These are phyloP conservation scores for Naegleria lovaniensis DNA, from an alignment of 208 protist species.

Conservation along the genomic window DNA sequence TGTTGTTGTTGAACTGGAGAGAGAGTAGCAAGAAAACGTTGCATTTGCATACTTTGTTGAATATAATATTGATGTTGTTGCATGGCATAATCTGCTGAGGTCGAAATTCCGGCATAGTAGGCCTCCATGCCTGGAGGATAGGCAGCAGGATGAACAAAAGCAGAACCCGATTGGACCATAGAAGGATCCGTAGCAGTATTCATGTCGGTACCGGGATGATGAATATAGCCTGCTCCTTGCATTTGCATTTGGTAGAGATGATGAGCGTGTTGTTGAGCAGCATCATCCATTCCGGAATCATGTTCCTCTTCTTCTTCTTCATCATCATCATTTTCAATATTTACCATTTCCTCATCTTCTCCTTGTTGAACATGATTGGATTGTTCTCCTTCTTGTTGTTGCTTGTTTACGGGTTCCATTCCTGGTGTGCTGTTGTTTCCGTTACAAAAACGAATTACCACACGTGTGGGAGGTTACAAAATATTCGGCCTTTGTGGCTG, in stretches of 20 bases:
- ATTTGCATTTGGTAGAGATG: background rate
- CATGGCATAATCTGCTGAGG: background rate
- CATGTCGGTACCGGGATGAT: background rate
- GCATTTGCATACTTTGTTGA: background rate
- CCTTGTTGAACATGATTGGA: too few species aligned
- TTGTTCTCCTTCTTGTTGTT: too few species aligned
- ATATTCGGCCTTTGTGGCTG: too few species aligned
- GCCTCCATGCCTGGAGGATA: background rate
- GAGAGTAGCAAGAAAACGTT: background rate
- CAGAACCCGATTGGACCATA: background rate
- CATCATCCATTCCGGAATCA: background rate
- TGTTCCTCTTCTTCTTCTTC: background rate
- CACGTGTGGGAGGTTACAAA: too few species aligned
- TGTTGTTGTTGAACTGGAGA: background rate
- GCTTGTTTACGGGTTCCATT: too few species aligned
- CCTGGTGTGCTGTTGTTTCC: too few species aligned
- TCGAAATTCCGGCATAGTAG: too few species aligned
- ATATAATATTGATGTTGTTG: background rate
- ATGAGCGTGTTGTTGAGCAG: background rate
- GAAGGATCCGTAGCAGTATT: background rate
- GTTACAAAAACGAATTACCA: too few species aligned
- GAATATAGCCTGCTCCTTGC: background rate
- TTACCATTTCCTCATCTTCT: background rate
- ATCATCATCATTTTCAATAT: background rate
- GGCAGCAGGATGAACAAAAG: background rate